Evolutionary conservation across 148 eudicot species (phyloP), one percentile per base, ranked within the genome.

Genomic region (Fagopyrum esculentum): DNA sequence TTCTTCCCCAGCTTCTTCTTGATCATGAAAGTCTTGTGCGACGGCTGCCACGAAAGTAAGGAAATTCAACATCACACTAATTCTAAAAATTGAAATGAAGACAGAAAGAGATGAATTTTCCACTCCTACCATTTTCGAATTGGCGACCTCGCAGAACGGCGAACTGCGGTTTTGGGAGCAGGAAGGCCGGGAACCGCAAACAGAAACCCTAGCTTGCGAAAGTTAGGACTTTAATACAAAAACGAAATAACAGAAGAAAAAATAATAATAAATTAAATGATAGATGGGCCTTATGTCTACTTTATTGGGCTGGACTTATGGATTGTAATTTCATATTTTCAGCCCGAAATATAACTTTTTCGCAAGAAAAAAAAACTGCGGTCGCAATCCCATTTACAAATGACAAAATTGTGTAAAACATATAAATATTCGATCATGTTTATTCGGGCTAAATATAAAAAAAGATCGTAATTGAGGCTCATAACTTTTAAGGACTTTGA

Each of bases 1-100:
- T 91, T 91, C 91, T 91, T 91, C 73, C 87, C 97, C 19, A 91
- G 84, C 84, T 91, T 91, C 90, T 89, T 89, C 93, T 91, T 91
- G 6, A 91, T 89, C 86, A 70, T 87, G 87, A 91, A 91, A 2
- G 90, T 73, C 80, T 91, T 91, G 91, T 91, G 97, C 6, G 97
- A 89, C 85, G 97, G 97, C 97, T 91, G 78, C 69, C 30, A 75
- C 19, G 17, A 15, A 71, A 47, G 40, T 17, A 71, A 47, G 9
- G n/a, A 71, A 71, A 64, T 64, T 64, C 46, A 64, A 45, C 15
- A 59, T 15, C 45, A 40, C 15, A 4, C 5, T 1, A 40, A 5
- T 7, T 19, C 45, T 11, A 35, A 64, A 6, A 64, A 2, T 16
- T 1, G 51, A 4, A 48, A 40, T 3, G 4, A 30, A 9, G 46